Percentiles rank a stretch among this genome's conserved stretches.
Evolutionary conservation across 257 asterid genomes (phyloP).

Genomic region (Gynochthodes officinalis): DNA sequence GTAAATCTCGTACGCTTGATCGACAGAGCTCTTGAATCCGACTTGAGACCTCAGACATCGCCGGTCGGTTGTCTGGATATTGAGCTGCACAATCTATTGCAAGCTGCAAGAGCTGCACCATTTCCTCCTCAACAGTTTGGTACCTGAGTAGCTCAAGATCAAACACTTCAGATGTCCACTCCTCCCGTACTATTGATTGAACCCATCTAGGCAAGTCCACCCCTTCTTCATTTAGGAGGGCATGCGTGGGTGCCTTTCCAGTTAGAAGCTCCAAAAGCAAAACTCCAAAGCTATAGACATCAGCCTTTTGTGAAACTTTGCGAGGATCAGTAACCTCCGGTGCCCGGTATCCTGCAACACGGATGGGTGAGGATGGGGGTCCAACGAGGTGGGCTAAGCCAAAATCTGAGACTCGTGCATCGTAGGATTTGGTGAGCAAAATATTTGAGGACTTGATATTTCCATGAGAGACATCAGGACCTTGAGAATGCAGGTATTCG

Average conservation of each 20-base stretch:
- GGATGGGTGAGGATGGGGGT: slow-evolving; percentile 60
- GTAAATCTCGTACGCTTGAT: slow-evolving; percentile 28
- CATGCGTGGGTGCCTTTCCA: slow-evolving; percentile 81
- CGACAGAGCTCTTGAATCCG: slow-evolving; percentile 50
- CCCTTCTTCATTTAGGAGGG: slow-evolving; percentile 80
- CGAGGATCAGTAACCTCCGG: slow-evolving; percentile 89
- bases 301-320: slow-evolving; percentile 69
- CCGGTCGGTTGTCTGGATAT: slow-evolving; percentile 67
- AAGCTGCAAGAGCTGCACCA: slow-evolving; percentile 82
- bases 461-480: slow-evolving; percentile 58
- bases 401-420: slow-evolving; percentile 66
- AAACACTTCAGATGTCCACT: slow-evolving; percentile 82
- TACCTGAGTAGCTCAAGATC: slow-evolving; percentile 64
- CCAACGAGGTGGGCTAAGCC: slow-evolving; percentile 74
- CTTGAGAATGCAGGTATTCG: slow-evolving; percentile 66
- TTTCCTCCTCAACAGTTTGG: slow-evolving; percentile 62
- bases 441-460: slow-evolving; percentile 80
- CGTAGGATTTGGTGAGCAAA: slow-evolving; percentile 67
- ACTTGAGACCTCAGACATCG: slow-evolving; percentile 43
- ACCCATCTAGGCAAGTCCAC: slow-evolving; percentile 86
- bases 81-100: slow-evolving; percentile 80
- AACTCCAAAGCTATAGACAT: slow-evolving; percentile 73
- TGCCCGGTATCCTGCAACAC: slow-evolving; percentile 77
- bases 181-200: slow-evolving; percentile 68
- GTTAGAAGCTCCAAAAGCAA: slow-evolving; percentile 77